Base-by-base conservation (phyloP, 2,329 filamentous ascomycete species). In the Beauveria sp. region DNA sequence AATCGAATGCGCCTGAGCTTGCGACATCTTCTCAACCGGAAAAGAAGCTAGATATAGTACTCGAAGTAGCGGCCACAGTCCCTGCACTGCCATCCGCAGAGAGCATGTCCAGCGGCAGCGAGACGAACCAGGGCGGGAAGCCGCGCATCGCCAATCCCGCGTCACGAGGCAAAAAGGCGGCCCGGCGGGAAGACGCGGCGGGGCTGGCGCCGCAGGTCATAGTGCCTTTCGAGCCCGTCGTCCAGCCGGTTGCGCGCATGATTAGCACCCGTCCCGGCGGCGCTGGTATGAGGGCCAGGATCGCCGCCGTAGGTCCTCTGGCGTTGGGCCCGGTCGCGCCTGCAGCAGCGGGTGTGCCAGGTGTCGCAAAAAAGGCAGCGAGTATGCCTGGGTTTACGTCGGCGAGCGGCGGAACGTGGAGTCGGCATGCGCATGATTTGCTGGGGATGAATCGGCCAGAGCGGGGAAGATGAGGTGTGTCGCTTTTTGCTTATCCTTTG, bases 401-500 rank as follows among this genome's bases (percentile, higher is more conserved):
- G 67, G 79, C 77, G 3, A 83, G 82, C 66, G 76, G 82, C 18
- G 87, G 87, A 3, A 83, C 88, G 0, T 90, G 88, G 88, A 89
- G 86, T 66, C 81, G 79, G 26, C 87, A 90, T 69, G 87, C 88
- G 0, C 79, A 83, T 65, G 88, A 90, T 70, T 69, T 90, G 52
- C 82, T 90, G 64, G 85, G 83, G 43, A 82, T 77, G 68, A 84
- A 80, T 68, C 78, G 83, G 53, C 87, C 86, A 31, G 46, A 49
- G 31, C 45, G 55, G 14, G 26, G 34, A 26, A 45, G 34, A 49
- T 49, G 48, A 22, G 20, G 12, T 38, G 34, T 38, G 34, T 38
- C 12, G 34, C 51, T 40, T 48, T 16, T 43, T 57, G 26, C 6
- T 24, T 24, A n/a, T 38, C 14, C n/a, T 38, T 38, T 22, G 9